phyloP scores from a whole-genome alignment of 441 rosid species.

The Adansonia rubrostipa region DNA sequence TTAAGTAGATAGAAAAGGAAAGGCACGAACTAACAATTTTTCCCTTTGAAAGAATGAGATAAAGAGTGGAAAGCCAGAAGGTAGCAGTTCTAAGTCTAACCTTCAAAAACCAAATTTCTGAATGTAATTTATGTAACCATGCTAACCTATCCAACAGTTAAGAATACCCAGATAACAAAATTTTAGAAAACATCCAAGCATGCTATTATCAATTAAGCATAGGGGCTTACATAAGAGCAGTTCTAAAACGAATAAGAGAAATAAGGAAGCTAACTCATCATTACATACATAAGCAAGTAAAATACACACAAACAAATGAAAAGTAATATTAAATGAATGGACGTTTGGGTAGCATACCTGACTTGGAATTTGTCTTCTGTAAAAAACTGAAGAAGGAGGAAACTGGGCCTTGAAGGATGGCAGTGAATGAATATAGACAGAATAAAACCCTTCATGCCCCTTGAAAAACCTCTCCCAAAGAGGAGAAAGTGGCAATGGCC shows the following conservation, averaged over 20 bases:
- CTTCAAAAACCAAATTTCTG: background rate
- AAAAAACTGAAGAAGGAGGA: constrained; percentile 64
- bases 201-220: background rate
- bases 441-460: constrained; percentile 71
- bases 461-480: constrained; percentile 91
- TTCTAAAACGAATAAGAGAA: background rate
- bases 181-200: background rate
- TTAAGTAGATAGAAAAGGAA: constrained; percentile 3
- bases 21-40: background rate
- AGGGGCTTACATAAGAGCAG: background rate
- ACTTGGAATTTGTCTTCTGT: constrained; percentile 79
- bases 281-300: background rate
- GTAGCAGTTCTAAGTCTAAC: constrained; percentile 4
- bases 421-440: constrained; percentile 78
- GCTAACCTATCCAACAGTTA: background rate
- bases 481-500: constrained; percentile 82
- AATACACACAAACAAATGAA: constrained; percentile 9
- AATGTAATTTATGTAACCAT: constrained; percentile 2
- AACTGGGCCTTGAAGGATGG: constrained; percentile 65
- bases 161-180: background rate
- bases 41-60: background rate
- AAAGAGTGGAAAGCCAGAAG: background rate
- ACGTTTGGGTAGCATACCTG: constrained; percentile 49
- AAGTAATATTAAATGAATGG: constrained; percentile 6
- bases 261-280: background rate